Evolutionary conservation across 2,329 filamentous ascomycete species (phyloP), one percentile per base, ranked within the genome.

Genomic region (Penicillium sp.): DNA sequence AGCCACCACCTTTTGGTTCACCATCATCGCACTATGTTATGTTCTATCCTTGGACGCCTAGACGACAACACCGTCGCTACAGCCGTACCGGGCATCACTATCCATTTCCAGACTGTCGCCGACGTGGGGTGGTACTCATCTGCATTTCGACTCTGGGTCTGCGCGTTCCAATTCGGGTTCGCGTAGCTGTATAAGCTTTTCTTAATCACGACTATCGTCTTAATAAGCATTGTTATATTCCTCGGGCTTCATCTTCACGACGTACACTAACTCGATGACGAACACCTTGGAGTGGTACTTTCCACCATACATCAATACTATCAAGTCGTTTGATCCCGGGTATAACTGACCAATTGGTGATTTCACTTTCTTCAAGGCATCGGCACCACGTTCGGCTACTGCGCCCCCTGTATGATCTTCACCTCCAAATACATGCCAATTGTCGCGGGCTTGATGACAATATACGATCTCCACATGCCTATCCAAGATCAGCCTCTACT

Each of bases 331-430:
- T 7, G 6, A 7, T 26, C 24, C 24, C 24, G 6, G 24, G 24
- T 26, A 26, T 3, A 5, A 24, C 24, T 24, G 24, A 7, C 24
- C 24, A 26, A 26, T 5, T 26, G 1, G 24, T 26, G 24, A 26
- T n/a, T n/a, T n/a, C n/a, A n/a, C n/a, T n/a, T n/a, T n/a, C 26
- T 69, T 24, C 56, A 62, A 7, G 61, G 60, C 16, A 58, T 66
- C 18, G 63, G 63, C 8, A 64, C 65, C 3, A 54, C 55, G 0
- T 50, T 68, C 9, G 72, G 71, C 6, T 74, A 73, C 59, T 74
- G 72, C 56, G 63, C 67, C 9, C 71, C 71, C 1, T 74, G 71
- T 49, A 73, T 75, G 69, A 53, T 73, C 14, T 55, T 67, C n/a
- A 62, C 61, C 8, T 69, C 66, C 1, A 42, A 70, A 9, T 59